Percentiles rank a stretch among this genome's conserved stretches.
These are phyloP conservation scores for Colletotrichum musae DNA, from an alignment of 2,329 filamentous ascomycete species.

Conservation along the genomic window DNA sequence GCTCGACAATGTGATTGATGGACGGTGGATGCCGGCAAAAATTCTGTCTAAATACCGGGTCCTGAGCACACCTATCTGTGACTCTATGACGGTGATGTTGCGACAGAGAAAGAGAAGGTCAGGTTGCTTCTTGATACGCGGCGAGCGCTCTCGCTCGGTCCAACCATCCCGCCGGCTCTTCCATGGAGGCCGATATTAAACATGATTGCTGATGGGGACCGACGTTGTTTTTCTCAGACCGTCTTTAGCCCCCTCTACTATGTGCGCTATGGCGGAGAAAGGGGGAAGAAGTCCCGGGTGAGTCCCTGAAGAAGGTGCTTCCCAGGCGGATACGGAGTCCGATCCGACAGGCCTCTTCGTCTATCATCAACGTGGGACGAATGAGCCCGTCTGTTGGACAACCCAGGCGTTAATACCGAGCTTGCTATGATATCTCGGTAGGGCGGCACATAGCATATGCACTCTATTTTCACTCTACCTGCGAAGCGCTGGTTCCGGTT, in stretches of 20 bases:
- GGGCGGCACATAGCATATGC: not conserved
- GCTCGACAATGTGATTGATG: not conserved
- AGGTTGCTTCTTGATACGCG: no score
- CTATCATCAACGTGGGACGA: constrained; percentile 1
- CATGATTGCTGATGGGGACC: constrained; percentile 4
- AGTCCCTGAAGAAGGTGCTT: constrained; percentile 9
- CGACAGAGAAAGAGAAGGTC: not conserved
- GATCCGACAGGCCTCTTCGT: not conserved
- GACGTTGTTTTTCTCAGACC: constrained; percentile 8
- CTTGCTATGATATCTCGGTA: constrained; percentile 11
- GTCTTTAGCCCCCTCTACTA: not conserved
- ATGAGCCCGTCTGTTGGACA: not conserved
- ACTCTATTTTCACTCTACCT: constrained; percentile 19
- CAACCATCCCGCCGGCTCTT: constrained; percentile 7
- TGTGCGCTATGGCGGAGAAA: not conserved
- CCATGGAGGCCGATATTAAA: constrained; percentile 14
- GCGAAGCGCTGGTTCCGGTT: constrained; percentile 9
- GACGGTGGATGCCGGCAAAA: constrained; percentile 6
- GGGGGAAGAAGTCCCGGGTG: not conserved
- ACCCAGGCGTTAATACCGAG: constrained; percentile 1
- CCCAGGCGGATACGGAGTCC: constrained; percentile 3
- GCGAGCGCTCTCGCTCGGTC: not conserved
- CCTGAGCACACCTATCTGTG: not conserved
- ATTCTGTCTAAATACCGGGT: not conserved
- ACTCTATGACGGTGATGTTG: constrained; percentile 1